Conservation (phyloP, 2,329 filamentous ascomycete genomes). For the Xylariomycetidae sp. region DNA sequence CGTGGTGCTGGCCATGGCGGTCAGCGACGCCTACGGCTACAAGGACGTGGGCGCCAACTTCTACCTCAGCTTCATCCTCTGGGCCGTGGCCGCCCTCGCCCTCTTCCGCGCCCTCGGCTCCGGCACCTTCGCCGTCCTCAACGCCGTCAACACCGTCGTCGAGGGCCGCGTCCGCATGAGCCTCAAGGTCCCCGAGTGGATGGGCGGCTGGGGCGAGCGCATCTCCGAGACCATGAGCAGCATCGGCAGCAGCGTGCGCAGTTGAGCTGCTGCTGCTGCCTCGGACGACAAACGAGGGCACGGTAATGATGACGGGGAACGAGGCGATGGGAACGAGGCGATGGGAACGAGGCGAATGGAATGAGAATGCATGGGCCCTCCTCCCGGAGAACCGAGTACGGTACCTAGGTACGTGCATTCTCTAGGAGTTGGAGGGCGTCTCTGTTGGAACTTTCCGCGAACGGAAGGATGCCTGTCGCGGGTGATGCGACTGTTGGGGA, state of each 20-base stretch:
- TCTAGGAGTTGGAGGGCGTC: no score
- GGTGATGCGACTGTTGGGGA: no score
- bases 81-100: conserved; percentile 80
- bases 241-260: conserved; percentile 29
- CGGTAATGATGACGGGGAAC: no score
- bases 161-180: conserved; percentile 70
- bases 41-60: conserved; percentile 72
- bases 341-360: no score
- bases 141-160: conserved; percentile 74
- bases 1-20: conserved; percentile 85
- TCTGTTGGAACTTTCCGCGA: no score
- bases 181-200: conserved; percentile 43
- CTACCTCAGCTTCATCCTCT: conserved; percentile 90
- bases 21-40: conserved; percentile 76
- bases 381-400: no score
- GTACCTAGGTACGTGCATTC: no score
- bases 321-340: no score
- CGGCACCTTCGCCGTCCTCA: conserved; percentile 76
- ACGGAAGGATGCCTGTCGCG: no score
- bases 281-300: no score
- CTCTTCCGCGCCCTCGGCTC: conserved; percentile 82
- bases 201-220: conserved; percentile 39
- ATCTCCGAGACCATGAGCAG: conserved; percentile 42
- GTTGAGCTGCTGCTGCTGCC: no score
- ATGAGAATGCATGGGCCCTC: no score